Evolutionary conservation across 441 rosid species (phyloP), one percentile per base, ranked within the genome.

Genomic region (Adansonia grandidieri): DNA sequence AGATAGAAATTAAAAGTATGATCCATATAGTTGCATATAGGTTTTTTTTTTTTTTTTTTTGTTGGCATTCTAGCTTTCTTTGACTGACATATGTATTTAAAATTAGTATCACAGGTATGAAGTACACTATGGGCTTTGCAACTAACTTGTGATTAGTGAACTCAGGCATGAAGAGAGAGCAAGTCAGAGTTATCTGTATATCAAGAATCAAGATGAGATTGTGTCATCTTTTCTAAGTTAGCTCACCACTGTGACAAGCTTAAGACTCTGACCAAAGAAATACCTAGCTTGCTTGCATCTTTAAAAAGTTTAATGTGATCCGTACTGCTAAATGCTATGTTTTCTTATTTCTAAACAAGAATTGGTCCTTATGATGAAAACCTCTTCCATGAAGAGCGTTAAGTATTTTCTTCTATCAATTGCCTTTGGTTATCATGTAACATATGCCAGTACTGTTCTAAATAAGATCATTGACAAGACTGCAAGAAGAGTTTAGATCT

Each of bases 211-310:
- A 53, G 9, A 56, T 56, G 9, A n/a, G 10, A 19, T n/a, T 17
- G 22, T 56, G 60, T n/a, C 60, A 56, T 56, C 60, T 56, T 56
- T 56, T 56, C 10, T n/a, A 56, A 56, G 22, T 56, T 56, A n/a
- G 22, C 60, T 56, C 60, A n/a, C 60, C 60, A 53, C 2, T 53
- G 17, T 53, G 57, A 15, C 17, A 53, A 15, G 57, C 57, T 53
- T 53, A 53, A 15, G 57, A 14, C n/a, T 53, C 22, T 17, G 22
- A 56, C 9, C 22, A 56, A 56, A 56, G 2, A 56, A n/a, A 56
- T 7, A 19, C n/a, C 9, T 10, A 7, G 28, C 62, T 57, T 7
- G 62, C 11, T 53, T 57, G 28, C 62, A 19, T 57, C 62, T 57
- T 19, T 19, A 19, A 57, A 57, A 57, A 10, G 62, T 10, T 57